phyloP scores from a whole-genome alignment of 1,139 yeast species.

The Pneumocystis carinii region DNA sequence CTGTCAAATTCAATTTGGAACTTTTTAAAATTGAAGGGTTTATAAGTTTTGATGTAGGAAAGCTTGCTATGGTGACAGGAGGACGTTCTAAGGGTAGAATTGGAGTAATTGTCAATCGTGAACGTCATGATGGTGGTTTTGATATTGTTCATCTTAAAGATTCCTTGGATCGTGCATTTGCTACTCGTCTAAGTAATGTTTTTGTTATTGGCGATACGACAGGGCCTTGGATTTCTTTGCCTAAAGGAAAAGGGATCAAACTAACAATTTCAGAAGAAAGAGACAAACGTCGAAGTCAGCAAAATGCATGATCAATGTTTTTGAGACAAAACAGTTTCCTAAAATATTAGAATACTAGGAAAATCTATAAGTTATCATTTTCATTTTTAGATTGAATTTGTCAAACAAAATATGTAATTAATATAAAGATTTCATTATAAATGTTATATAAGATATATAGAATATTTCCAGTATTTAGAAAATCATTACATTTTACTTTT shows the following conservation, averaged over 20 bases:
- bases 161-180: slow-evolving; percentile 91
- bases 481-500: background rate
- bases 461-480: background rate
- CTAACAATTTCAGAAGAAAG: slow-evolving; percentile 95
- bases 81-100: slow-evolving; percentile 99
- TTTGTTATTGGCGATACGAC: slow-evolving; percentile 97
- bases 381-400: too few species aligned
- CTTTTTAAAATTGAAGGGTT: slow-evolving; percentile 85
- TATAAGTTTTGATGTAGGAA: slow-evolving; percentile 92
- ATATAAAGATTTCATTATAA: background rate
- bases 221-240: slow-evolving; percentile 93
- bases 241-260: slow-evolving; percentile 99
- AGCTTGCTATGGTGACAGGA: slow-evolving; percentile 94
- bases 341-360: background rate
- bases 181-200: slow-evolving; percentile 93
- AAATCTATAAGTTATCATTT: background rate
- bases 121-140: slow-evolving; percentile 99
- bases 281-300: slow-evolving; percentile 55
- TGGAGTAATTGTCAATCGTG: slow-evolving; percentile 96
- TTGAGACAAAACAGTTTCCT: background rate
- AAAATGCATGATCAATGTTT: background rate
- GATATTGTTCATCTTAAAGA: slow-evolving; percentile 98
- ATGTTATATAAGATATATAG: background rate
- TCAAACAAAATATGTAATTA: background rate
- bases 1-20: slow-evolving; percentile 91